Base-by-base conservation (phyloP, 805 yeast genomes). In the Vanderwaltozyma yarrowii region DNA sequence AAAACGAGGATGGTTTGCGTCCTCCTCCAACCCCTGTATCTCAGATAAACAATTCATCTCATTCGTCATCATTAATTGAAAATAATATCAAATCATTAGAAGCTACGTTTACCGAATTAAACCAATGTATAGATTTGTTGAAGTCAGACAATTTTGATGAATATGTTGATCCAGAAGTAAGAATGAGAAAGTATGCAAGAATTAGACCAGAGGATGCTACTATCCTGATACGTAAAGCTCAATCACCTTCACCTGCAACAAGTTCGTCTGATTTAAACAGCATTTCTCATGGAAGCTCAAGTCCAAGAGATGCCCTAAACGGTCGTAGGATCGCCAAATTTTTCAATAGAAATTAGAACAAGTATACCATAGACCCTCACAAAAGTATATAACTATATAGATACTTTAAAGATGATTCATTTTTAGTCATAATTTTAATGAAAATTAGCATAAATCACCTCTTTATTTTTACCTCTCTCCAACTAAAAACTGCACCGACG, bases 71-170 rank as follows among this genome's bases (percentile, higher is more conserved):
- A 26, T 41, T 54, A 16, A 43, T 53, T 2, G 62, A 63, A 23
- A 58, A 56, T 31, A 53, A 59, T 30, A 54, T 58, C 20, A 73
- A 70, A 31, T 76, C 84, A 0, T 62, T 84, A 32, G 76, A 78
- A 42, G 76, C 86, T 9, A 81, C 89, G 33, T 81, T 86, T 47
- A 69, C 76, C 6, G 92, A 83, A 50, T 69, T 88, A 40, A 72
- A 87, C 45, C 96, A 89, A 62, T 73, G 81, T 39, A 76, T 89
- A 21, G 79, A 80, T 43, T 62, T 89, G 41, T 64, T 92, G 46
- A 70, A 74, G 46, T 67, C 72, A 17, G 84, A 82, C 12, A 71
- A 74, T 44, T 62, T 73, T 40, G 83, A 78, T 21, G 81, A 74
- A 28, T 86, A 77, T 58, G 70, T 66, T 47, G 74, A 75, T 44